Conservation (phyloP, 805 yeast genomes). For the Saccharomycopsis fodiens region DNA sequence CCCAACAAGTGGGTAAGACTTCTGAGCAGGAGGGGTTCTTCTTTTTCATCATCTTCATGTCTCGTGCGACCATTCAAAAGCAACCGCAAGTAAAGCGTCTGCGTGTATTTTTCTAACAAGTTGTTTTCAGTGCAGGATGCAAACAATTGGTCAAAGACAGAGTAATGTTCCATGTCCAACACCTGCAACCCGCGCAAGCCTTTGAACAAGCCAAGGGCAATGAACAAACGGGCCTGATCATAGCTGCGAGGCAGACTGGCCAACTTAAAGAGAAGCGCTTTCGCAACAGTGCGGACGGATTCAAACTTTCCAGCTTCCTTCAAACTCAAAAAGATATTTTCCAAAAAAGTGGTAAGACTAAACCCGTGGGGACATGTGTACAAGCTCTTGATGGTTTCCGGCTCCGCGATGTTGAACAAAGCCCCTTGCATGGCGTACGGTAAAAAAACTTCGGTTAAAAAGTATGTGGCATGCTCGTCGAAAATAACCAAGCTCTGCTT, state of each 20-base stretch:
- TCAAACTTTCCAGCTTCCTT: conserved; percentile 23
- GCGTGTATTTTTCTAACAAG: conserved; percentile 42
- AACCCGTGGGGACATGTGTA: conserved; percentile 53
- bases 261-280: conserved; percentile 37
- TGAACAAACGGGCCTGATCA: conserved; percentile 64
- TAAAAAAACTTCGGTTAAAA: conserved; percentile 38
- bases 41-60: too few species aligned
- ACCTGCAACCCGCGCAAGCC: conserved; percentile 35
- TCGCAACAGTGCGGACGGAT: conserved; percentile 22
- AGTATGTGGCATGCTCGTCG: conserved; percentile 28
- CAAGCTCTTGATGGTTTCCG: conserved; percentile 24
- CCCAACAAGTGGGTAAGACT: conserved; percentile 31
- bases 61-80: conserved; percentile 30
- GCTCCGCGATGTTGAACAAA: conserved; percentile 42
- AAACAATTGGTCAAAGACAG: conserved; percentile 30
- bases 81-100: conserved; percentile 43
- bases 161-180: conserved; percentile 26
- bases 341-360: conserved; percentile 38
- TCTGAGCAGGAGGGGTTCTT: conserved; percentile 24
- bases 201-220: conserved; percentile 47
- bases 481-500: conserved; percentile 38
- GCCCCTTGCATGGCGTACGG: conserved; percentile 59
- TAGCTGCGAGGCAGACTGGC: conserved; percentile 42
- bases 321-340: conserved; percentile 27
- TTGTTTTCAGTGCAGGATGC: conserved; percentile 40